Evolutionary conservation across 257 asterid genomes (phyloP).

Genomic region (Nicotiana attenuata): DNA sequence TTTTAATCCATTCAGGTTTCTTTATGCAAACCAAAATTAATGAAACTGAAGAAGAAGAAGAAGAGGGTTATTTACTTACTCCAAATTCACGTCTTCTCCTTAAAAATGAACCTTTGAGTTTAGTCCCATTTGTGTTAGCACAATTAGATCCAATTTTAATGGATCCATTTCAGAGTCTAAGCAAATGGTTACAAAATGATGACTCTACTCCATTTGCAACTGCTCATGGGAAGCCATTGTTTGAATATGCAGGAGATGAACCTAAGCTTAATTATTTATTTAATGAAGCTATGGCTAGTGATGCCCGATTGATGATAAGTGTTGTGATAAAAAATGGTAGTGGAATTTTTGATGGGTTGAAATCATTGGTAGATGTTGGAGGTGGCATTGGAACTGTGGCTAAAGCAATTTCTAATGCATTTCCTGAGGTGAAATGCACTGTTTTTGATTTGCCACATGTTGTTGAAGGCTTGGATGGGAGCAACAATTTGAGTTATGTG

Average conservation of each 20-base stretch:
- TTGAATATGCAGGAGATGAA: neutral
- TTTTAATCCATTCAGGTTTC: conserved; percentile 11
- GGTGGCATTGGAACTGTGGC: conserved; percentile 9
- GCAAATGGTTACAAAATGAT: conserved; percentile 6
- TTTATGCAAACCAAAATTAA: neutral
- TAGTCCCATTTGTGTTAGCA: neutral
- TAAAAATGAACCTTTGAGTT: neutral
- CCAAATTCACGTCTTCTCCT: neutral
- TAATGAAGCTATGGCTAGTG: conserved; percentile 15
- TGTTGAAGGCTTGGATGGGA: conserved; percentile 9
- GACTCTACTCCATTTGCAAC: conserved; percentile 7
- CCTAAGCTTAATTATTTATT: neutral
- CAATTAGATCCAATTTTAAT: neutral
- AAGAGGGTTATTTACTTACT: neutral
- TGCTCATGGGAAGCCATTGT: neutral
- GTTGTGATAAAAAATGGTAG: neutral
- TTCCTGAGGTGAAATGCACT: conserved; percentile 10
- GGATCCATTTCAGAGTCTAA: conserved; percentile 8
- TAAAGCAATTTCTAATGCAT: conserved; percentile 3
- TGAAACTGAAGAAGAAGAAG: neutral
- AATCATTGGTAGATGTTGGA: neutral
- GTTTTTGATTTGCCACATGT: conserved; percentile 19
- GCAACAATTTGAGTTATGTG: neutral
- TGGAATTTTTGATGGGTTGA: conserved; percentile 14
- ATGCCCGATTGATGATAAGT: neutral